Percentiles rank a stretch among this genome's conserved stretches.
These are phyloP conservation scores for Cladosporium halotolerans DNA, from an alignment of 2,329 filamentous ascomycete genomes.

Conservation along the genomic window DNA sequence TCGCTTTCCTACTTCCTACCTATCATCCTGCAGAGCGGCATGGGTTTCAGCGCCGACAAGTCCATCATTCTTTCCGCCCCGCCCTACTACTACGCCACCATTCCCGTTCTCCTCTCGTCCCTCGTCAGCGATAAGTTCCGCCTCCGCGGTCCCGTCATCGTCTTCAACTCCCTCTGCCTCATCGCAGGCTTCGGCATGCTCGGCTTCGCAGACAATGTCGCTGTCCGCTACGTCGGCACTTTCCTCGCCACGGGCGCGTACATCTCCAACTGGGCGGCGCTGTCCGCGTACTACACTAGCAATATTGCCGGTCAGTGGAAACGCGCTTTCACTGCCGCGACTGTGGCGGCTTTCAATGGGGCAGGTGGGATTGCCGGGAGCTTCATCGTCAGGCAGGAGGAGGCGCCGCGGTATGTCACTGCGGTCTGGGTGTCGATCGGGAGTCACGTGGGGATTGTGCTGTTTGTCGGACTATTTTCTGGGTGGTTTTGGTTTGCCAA, in stretches of 20 bases:
- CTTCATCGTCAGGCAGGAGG: constrained; percentile 56
- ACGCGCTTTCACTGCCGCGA: constrained; percentile 54
- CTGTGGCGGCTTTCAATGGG: constrained; percentile 54
- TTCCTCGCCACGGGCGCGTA: constrained; percentile 63
- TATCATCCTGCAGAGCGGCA: constrained; percentile 35
- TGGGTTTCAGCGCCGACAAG: constrained; percentile 38
- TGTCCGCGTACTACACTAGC: constrained; percentile 58
- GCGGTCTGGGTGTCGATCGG: constrained; percentile 63
- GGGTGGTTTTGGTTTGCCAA: constrained; percentile 26
- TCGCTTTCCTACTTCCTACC: constrained; percentile 61
- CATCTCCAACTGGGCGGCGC: constrained; percentile 62
- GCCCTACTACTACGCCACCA: constrained; percentile 61
- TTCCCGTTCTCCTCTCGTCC: constrained; percentile 59
- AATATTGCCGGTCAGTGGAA: constrained; percentile 61
- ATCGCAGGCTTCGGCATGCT: constrained; percentile 61
- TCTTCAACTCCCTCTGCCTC: constrained; percentile 57
- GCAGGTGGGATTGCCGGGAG: constrained; percentile 60
- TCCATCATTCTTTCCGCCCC: constrained; percentile 58
- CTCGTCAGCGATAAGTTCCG: constrained; percentile 55
- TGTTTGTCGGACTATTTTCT: constrained; percentile 23
- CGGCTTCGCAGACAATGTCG: constrained; percentile 53
- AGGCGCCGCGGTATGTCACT: constrained; percentile 58
- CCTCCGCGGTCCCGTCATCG: constrained; percentile 56
- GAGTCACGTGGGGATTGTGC: constrained; percentile 27
- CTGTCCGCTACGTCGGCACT: constrained; percentile 58